These are phyloP conservation scores for Termitomyces eurrhizus DNA, from an alignment of 768 basidiomycete species.

Conservation along the genomic window DNA sequence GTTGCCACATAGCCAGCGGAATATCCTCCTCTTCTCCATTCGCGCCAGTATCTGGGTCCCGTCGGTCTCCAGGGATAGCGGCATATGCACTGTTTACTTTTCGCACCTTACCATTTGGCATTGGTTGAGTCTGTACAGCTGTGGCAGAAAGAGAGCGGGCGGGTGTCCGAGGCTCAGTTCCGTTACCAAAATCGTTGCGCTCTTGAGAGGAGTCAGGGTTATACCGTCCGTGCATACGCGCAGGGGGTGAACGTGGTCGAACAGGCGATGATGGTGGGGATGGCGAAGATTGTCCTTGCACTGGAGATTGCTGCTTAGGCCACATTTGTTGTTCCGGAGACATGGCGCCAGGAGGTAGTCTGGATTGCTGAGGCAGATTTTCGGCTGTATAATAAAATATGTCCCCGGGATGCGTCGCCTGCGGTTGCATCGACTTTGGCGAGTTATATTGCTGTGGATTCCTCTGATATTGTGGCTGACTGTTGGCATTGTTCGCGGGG, in stretches of 20 bases:
- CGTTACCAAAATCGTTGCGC: conserved; percentile 21
- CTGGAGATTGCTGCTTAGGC: conserved; percentile 17
- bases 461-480: conserved; percentile 28
- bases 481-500: conserved; percentile 19
- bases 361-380: conserved; percentile 28
- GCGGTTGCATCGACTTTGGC: conserved; percentile 22
- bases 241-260: conserved; percentile 56
- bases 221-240: conserved; percentile 22
- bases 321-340: conserved; percentile 39
- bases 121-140: conserved; percentile 35
- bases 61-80: conserved; percentile 37
- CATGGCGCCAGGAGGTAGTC: conserved; percentile 62
- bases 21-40: conserved; percentile 72
- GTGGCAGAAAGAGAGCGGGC: conserved; percentile 73
- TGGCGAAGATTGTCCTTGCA: conserved; percentile 28
- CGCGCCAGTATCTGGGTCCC: conserved; percentile 17
- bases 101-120: conserved; percentile 50
- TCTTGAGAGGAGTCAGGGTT: conserved; percentile 33
- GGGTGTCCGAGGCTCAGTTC: conserved; percentile 37
- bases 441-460: conserved; percentile 23
- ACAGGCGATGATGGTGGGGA: conserved; percentile 24
- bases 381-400: conserved; percentile 36
- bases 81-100: conserved; percentile 70
- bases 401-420: conserved; percentile 27
- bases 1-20: conserved; percentile 77